Evolutionary conservation across 2,329 filamentous ascomycete genomes (phyloP).

Genomic region (Drechslera avenae): DNA sequence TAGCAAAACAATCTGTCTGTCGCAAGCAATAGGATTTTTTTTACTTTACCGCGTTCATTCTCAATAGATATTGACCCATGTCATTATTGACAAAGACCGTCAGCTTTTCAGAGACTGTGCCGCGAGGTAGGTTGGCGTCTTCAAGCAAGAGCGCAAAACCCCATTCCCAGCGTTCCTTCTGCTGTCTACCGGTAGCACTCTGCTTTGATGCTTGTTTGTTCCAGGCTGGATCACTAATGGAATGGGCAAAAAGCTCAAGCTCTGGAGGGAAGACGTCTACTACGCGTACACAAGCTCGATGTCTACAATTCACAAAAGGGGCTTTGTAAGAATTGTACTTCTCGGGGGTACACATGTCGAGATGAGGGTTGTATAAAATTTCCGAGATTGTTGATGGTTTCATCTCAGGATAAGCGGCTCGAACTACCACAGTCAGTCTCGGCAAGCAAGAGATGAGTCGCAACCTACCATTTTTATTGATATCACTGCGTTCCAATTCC

Average conservation of each 20-base stretch:
- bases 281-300: constrained; percentile 73
- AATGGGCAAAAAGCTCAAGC: constrained; percentile 71
- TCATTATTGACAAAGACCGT: constrained; percentile 68
- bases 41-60: constrained; percentile 61
- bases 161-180: constrained; percentile 74
- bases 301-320: constrained; percentile 76
- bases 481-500: constrained; percentile 17
- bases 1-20: constrained; percentile 3
- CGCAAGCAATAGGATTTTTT: constrained; percentile 18
- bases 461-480: constrained; percentile 52
- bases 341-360: constrained; percentile 40
- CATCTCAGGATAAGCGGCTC: constrained; percentile 51
- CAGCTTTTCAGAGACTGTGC: constrained; percentile 50
- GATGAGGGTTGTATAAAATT: constrained; percentile 55
- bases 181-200: constrained; percentile 39
- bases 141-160: constrained; percentile 79
- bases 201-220: constrained; percentile 48
- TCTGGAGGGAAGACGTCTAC: constrained; percentile 77
- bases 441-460: background rate
- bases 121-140: constrained; percentile 57
- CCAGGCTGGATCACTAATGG: constrained; percentile 45
- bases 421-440: constrained; percentile 49
- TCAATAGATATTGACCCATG: constrained; percentile 62
- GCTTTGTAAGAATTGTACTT: constrained; percentile 54
- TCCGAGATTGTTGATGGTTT: constrained; percentile 43